These are phyloP conservation scores for Colletotrichum sp. DNA, from an alignment of 2,329 filamentous ascomycete species.

Conservation along the genomic window DNA sequence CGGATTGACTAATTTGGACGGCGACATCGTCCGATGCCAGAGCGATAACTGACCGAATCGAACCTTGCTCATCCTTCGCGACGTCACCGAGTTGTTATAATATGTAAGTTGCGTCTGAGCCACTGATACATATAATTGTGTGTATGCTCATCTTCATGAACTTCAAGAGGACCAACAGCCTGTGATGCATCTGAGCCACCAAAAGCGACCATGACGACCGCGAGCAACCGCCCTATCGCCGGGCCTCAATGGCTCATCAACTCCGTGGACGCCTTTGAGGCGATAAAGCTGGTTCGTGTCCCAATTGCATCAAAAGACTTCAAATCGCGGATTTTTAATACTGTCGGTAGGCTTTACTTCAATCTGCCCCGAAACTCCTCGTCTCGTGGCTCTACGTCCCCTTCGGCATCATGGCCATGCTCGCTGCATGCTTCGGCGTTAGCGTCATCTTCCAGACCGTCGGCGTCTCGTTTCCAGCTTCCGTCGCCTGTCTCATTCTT, in stretches of 20 bases:
- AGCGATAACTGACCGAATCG: not conserved
- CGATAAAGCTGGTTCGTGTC: constrained; percentile 10
- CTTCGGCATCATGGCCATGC: constrained; percentile 42
- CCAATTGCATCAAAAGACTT: not conserved
- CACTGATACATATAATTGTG: not conserved
- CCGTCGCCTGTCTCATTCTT: constrained; percentile 61
- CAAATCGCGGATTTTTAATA: accelerated
- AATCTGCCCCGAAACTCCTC: constrained; percentile 27
- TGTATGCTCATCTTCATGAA: not conserved
- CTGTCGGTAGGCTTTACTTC: not conserved
- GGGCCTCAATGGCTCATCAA: not conserved
- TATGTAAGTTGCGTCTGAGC: not conserved
- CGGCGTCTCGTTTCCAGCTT: constrained; percentile 61
- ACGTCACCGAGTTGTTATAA: not conserved
- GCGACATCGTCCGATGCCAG: not conserved
- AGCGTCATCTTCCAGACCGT: constrained; percentile 48
- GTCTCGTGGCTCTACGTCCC: constrained; percentile 58
- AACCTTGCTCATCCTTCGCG: not conserved
- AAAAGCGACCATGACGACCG: not conserved
- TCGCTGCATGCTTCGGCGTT: constrained; percentile 48
- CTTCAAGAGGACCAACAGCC: not conserved
- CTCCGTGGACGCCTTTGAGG: not conserved
- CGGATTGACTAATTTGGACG: not conserved
- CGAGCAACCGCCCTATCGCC: not conserved
- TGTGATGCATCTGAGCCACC: not conserved